Evolutionary conservation across 2,329 filamentous ascomycete species (phyloP), one percentile per base, ranked within the genome.

Genomic region (Ceratocystiopsis sp.): DNA sequence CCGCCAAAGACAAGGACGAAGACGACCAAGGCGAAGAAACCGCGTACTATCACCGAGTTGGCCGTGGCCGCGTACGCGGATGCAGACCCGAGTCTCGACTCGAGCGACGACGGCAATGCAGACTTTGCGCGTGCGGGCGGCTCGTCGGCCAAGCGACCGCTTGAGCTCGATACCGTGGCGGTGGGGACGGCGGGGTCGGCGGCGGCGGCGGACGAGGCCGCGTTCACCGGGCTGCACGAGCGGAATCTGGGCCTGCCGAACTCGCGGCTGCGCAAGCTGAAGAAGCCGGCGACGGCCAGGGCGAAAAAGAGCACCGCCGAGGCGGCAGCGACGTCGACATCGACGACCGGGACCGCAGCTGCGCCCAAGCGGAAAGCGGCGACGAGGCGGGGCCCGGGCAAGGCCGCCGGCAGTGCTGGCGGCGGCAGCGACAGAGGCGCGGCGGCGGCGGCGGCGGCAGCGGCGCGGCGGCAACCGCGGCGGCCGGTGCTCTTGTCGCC

Each of bases 21-120:
- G 1, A 74, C 72, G 53, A 55, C 60, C 18, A 80, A 75, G 50
- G 63, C 65, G 6, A 85, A 82, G 59, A 87, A 80, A 57, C 61
- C 77, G 0, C 75, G 75, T 36, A 93, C 84, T 0, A 78, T 93
- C 45, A 93, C 85, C 0, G 82, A 76, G 36, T 62, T 83, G 41
- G 82, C 84, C 12, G 89, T 78, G 1, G 78, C 82, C 13, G 74
- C 75, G 5, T 91, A 87, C 54, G 56, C 55, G 13, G 57, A 62
- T 19, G 55, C 29, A 10, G 18, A 11, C 2, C 29, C 33, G 18
- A n/a, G 13, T 4, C n/a, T 18, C 7, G 21, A 14, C 36, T 1
- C 33, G 16, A 15, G 18, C 7, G 13, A 39, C 9, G 37, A 25
- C 3, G 33, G 18, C 32, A n/a, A n/a, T n/a, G n/a, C n/a, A n/a